Conservation (phyloP, 768 basidiomycete genomes). For the Leccinum barrowsii region DNA sequence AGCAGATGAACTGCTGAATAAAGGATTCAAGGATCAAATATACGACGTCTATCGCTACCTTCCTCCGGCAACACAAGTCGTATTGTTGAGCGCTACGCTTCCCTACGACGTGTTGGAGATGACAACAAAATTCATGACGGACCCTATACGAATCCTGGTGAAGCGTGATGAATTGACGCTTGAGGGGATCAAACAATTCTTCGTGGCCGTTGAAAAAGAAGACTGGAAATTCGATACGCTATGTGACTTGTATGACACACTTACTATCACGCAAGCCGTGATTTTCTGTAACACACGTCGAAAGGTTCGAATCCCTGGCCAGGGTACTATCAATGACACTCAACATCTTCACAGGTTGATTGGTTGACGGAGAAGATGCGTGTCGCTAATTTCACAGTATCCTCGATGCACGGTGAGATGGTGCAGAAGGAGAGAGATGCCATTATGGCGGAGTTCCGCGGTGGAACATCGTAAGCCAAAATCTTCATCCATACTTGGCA, state of each 20-base stretch:
- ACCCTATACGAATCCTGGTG: slow-evolving; percentile 96
- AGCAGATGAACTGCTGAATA: slow-evolving; percentile 94
- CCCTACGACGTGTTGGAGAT: slow-evolving; percentile 98
- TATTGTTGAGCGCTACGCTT: slow-evolving; percentile 91
- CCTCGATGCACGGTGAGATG: slow-evolving; percentile 96
- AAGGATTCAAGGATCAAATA: slow-evolving; percentile 99
- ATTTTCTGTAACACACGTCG: slow-evolving; percentile 98
- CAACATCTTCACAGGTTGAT: slow-evolving; percentile 61
- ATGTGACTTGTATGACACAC: slow-evolving; percentile 95
- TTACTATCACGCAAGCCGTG: slow-evolving; percentile 98
- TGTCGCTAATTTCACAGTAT: slow-evolving; percentile 97
- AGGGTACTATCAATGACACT: background rate
- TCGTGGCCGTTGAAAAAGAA: slow-evolving; percentile 98
- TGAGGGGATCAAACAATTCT: slow-evolving; percentile 95
- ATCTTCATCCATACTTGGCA: background rate
- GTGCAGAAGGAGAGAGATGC: slow-evolving; percentile 92
- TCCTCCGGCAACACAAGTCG: slow-evolving; percentile 95
- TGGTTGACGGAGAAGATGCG: slow-evolving; percentile 99
- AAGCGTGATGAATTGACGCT: slow-evolving; percentile 99
- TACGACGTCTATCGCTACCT: slow-evolving; percentile 98
- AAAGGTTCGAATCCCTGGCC: slow-evolving; percentile 56
- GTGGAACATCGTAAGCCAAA: slow-evolving; percentile 75
- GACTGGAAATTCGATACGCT: slow-evolving; percentile 99
- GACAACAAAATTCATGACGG: slow-evolving; percentile 99
- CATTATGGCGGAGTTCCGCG: slow-evolving; percentile 95